Percentiles rank a stretch among this genome's conserved stretches.
Evolutionary conservation across 2,329 filamentous ascomycete genomes (phyloP).

Genomic region (Acrodontium crateriforme): DNA sequence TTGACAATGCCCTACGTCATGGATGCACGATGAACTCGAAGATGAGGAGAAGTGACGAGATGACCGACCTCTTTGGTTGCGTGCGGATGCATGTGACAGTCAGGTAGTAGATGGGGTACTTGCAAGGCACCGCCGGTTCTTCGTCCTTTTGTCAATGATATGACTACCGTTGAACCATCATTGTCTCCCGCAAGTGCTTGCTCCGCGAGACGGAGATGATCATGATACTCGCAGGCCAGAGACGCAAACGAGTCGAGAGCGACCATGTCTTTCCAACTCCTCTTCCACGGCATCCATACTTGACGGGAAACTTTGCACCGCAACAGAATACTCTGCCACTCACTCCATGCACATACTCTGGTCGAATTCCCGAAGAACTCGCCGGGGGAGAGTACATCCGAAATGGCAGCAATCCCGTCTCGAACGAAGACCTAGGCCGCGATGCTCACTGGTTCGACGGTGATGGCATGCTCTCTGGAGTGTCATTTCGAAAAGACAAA

Average conservation of each 20-base stretch:
- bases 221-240: slow-evolving; percentile 16
- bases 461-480: slow-evolving; percentile 59
- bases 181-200: too few relatives aligned
- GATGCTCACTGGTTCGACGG: slow-evolving; percentile 64
- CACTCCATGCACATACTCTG: slow-evolving; percentile 43
- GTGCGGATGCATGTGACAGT: too few relatives aligned
- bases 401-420: slow-evolving; percentile 56
- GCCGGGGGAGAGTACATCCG: slow-evolving; percentile 57
- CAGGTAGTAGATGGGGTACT: too few relatives aligned
- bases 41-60: too few relatives aligned
- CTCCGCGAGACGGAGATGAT: too few relatives aligned
- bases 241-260: slow-evolving; percentile 18
- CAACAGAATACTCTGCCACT: slow-evolving; percentile 42
- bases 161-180: too few relatives aligned
- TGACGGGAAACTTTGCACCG: slow-evolving; percentile 57
- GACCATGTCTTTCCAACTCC: slow-evolving; percentile 18
- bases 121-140: too few relatives aligned
- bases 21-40: too few relatives aligned
- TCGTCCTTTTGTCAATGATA: too few relatives aligned
- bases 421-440: slow-evolving; percentile 44
- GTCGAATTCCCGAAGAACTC: slow-evolving; percentile 49
- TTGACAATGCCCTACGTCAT: too few relatives aligned
- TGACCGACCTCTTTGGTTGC: too few relatives aligned
- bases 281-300: slow-evolving; percentile 29
- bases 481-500: slow-evolving; percentile 40